A percentile compares a stretch with the other conserved stretches of the same genome.
Evolutionary conservation across 1,284 basidiomycete genomes (phyloP).

Genomic region (Sporisorium iseilematis-ciliati): DNA sequence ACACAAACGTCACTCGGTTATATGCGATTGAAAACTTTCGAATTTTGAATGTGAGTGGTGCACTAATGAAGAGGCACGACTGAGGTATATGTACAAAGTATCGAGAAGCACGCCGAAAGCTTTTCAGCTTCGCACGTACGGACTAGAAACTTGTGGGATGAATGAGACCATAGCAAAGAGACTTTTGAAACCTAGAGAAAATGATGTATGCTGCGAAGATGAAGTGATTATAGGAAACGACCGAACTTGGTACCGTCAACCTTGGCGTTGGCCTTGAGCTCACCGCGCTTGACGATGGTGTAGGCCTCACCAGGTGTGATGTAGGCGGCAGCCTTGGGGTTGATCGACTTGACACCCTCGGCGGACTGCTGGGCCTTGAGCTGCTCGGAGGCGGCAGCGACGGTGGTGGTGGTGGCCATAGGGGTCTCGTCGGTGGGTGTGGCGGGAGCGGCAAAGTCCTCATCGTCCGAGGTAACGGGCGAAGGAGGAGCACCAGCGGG

Average conservation of each 20-base stretch:
- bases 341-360: constrained; percentile 47
- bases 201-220: constrained; percentile 21
- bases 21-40: background rate
- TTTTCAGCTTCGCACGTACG: constrained; percentile 5
- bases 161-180: constrained; percentile 8
- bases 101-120: constrained; percentile 10
- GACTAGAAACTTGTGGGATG: constrained; percentile 18
- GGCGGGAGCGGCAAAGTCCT: constrained; percentile 48
- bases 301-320: constrained; percentile 65
- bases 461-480: constrained; percentile 57
- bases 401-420: constrained; percentile 36
- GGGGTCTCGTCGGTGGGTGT: constrained; percentile 51
- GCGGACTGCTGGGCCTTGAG: constrained; percentile 47
- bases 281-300: constrained; percentile 58
- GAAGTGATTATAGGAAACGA: constrained; percentile 26
- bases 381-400: constrained; percentile 49
- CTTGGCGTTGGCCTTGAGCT: constrained; percentile 55
- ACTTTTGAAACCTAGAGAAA: background rate
- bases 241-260: constrained; percentile 54
- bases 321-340: constrained; percentile 55
- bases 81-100: constrained; percentile 40
- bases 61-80: constrained; percentile 8
- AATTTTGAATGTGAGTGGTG: constrained; percentile 18
- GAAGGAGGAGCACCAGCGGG: constrained; percentile 54
- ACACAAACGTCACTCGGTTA: background rate